Conservation (phyloP, 2,329 filamentous ascomycete genomes). For the Piedraia hortae region DNA sequence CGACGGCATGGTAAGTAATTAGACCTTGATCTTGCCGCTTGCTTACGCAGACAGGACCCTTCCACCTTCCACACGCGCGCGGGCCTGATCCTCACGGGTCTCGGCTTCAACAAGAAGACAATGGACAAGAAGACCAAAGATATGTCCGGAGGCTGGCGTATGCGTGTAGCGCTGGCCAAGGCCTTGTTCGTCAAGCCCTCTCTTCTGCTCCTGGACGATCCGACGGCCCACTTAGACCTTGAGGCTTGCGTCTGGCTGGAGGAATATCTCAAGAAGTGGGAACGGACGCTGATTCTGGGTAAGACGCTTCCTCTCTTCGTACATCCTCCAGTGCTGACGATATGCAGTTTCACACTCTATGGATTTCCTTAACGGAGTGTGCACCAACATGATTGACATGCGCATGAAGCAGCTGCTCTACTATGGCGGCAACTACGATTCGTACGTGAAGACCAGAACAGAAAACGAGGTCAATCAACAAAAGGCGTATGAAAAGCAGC, state of each 20-base stretch:
- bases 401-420: constrained; percentile 65
- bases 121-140: constrained; percentile 99
- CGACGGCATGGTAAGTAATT: constrained; percentile 96
- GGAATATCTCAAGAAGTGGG: constrained; percentile 99
- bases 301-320: too few relatives aligned
- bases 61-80: constrained; percentile 90
- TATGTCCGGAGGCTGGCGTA: constrained; percentile 99
- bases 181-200: constrained; percentile 96
- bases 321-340: too few relatives aligned
- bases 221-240: constrained; percentile 94
- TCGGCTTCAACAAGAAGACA: constrained; percentile 94
- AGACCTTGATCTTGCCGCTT: too few relatives aligned
- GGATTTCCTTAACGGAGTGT: constrained; percentile 99
- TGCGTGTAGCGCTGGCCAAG: constrained; percentile 94
- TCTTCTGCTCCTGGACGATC: constrained; percentile 84
- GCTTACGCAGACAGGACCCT: too few relatives aligned
- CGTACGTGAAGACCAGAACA: constrained; percentile 68
- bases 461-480: constrained; percentile 96
- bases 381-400: constrained; percentile 97
- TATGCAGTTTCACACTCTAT: constrained; percentile 95
- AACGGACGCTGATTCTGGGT: constrained; percentile 79
- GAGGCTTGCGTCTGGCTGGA: constrained; percentile 99
- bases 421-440: constrained; percentile 99
- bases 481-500: constrained; percentile 97
- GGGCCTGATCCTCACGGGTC: constrained; percentile 88